Percentiles rank a stretch among this genome's conserved stretches.
Conservation (phyloP, 768 basidiomycete species). For the Cystobasidium tubakii region DNA sequence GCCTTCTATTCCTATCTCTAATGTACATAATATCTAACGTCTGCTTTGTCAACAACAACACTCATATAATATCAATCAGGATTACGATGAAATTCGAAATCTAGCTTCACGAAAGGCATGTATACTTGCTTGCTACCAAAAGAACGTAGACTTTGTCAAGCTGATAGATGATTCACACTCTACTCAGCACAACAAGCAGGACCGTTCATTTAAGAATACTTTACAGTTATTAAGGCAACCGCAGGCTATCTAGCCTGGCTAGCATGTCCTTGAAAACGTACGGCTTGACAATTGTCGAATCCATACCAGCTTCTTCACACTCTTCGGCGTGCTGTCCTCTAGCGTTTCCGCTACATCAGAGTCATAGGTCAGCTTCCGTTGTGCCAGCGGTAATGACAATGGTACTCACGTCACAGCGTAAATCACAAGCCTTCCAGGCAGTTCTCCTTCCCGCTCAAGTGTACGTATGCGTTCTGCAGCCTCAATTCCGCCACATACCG, state of each 20-base stretch:
- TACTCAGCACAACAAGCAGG: too few relatives aligned
- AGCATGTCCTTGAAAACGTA: slow-evolving; percentile 9
- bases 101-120: too few relatives aligned
- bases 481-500: slow-evolving; percentile 3
- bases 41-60: too few relatives aligned
- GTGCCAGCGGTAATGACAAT: too few relatives aligned
- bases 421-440: background rate
- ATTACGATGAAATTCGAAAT: too few relatives aligned
- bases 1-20: too few relatives aligned
- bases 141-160: too few relatives aligned
- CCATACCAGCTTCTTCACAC: slow-evolving; percentile 11
- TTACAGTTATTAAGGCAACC: background rate
- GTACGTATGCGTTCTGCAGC: background rate
- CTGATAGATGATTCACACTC: too few relatives aligned
- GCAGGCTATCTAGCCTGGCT: background rate
- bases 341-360: slow-evolving; percentile 3
- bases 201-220: too few relatives aligned
- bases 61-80: too few relatives aligned
- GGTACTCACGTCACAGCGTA: slow-evolving; percentile 4
- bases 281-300: slow-evolving; percentile 3
- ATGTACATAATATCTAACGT: too few relatives aligned
- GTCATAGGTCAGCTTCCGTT: background rate
- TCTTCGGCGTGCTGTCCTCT: slow-evolving; percentile 6
- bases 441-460: background rate
- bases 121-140: too few relatives aligned